Base-by-base conservation (phyloP, 352 stramenopile species). In the Lagenidium sp. region DNA sequence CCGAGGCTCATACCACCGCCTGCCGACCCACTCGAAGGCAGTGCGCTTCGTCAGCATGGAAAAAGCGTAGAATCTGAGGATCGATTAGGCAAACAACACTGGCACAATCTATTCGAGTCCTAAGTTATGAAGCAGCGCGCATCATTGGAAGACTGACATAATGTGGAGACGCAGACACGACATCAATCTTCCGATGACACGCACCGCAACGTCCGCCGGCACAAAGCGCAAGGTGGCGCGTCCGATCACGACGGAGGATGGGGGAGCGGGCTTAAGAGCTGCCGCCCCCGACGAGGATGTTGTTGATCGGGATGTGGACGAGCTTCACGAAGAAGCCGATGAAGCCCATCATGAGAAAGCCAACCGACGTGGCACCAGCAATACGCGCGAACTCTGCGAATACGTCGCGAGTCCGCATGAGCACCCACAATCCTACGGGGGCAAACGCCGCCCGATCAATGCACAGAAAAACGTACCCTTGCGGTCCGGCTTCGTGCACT, bases 281-380 rank as follows among this genome's bases (percentile, higher is more conserved):
- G 36, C 77, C 70, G 24, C 68, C 79, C 57, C 91, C 89, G 50
- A 98, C 88, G 26, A 99, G 80, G 77, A 99, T 99, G 80, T 99
- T 98, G 85, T 99, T 99, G 77, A 99, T 99, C 31, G 96, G 96
- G 61, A 99, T 99, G 82, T 99, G 96, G 64, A 99, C 89, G 45
- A 99, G 86, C 85, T 99, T 99, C 53, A 99, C 95, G 69, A 99
- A 99, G 84, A 99, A 99, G 49, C 96, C 96, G 65, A 99, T 97
- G 68, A 99, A 98, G 60, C 97, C 95, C 95, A 99, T 99, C 61
- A 99, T 96, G 44, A 99, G 68, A 71, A 99, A 99, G 46, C 97
- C 95, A 62, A 99, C 71, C 32, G 87, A 90, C 46, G 95, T 98
- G 36, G 95, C 92, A 48, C 77, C 84, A 32, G 95, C 92, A 63